Conservation (phyloP, 768 basidiomycete genomes). For the Phallus indusiatus region DNA sequence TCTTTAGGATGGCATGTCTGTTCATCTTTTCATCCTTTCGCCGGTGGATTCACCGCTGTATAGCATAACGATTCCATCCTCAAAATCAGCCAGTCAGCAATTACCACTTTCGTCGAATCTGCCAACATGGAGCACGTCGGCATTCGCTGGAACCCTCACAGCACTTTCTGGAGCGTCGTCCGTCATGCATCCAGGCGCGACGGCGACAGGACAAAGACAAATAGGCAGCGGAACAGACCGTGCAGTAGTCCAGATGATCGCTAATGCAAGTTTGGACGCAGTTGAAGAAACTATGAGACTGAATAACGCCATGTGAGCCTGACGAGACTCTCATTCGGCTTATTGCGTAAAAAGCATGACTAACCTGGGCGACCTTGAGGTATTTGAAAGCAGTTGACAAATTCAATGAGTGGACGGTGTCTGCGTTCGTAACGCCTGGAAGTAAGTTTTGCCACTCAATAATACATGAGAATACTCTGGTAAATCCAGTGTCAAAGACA, state of each 20-base stretch:
- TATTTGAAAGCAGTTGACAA: slow-evolving; percentile 93
- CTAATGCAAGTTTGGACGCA: slow-evolving; percentile 90
- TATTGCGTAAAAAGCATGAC: not conserved
- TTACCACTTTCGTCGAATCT: slow-evolving; percentile 74
- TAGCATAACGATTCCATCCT: slow-evolving; percentile 72
- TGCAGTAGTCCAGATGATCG: slow-evolving; percentile 98
- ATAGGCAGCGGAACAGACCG: slow-evolving; percentile 75
- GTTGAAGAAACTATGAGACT: slow-evolving; percentile 88
- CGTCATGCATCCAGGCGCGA: slow-evolving; percentile 49
- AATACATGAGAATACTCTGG: not conserved
- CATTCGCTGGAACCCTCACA: slow-evolving; percentile 82
- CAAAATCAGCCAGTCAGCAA: slow-evolving; percentile 51
- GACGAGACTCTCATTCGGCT: not conserved
- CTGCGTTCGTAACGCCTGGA: slow-evolving; percentile 89
- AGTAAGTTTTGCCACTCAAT: slow-evolving; percentile 47
- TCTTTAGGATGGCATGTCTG: slow-evolving; percentile 49
- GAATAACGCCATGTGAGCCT: slow-evolving; percentile 66
- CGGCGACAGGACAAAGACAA: slow-evolving; percentile 41
- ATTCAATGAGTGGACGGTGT: slow-evolving; percentile 98
- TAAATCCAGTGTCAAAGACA: slow-evolving; percentile 46
- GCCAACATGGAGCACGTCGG: slow-evolving; percentile 86
- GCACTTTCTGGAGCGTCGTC: slow-evolving; percentile 80
- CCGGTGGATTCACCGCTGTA: slow-evolving; percentile 84
- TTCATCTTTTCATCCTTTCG: slow-evolving; percentile 78
- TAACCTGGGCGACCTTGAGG: slow-evolving; percentile 28